Evolutionary conservation across 768 basidiomycete genomes (phyloP).

Genomic region (Tricholoma hemisulphureum): DNA sequence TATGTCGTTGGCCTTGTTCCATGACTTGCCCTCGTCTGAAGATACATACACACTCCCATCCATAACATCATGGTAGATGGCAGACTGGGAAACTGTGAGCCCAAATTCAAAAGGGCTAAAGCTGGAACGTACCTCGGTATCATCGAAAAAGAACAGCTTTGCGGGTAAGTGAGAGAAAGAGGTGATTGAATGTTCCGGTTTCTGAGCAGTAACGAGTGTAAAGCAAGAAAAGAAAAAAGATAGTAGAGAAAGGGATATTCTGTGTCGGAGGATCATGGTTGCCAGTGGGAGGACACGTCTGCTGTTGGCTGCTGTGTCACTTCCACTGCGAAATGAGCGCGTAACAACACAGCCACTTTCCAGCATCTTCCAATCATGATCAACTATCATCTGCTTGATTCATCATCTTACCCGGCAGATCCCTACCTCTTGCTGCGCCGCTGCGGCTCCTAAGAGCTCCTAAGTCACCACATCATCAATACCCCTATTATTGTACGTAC

Average conservation of each 20-base stretch:
- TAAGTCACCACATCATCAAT: too few species aligned
- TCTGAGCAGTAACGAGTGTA: conserved; percentile 30
- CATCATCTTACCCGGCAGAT: too few species aligned
- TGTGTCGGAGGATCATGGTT: conserved; percentile 25
- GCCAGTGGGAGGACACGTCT: conserved; percentile 20
- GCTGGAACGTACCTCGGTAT: conserved; percentile 67
- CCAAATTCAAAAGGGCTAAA: background rate
- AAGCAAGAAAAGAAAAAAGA: conserved; percentile 17
- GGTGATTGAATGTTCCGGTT: conserved; percentile 48
- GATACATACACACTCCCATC: conserved; percentile 75
- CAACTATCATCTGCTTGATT: too few species aligned
- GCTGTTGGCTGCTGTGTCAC: background rate
- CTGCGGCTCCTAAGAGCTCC: too few species aligned
- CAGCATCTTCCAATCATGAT: too few species aligned
- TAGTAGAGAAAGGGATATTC: conserved; percentile 16
- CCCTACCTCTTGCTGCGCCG: too few species aligned
- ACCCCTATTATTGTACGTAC: too few species aligned
- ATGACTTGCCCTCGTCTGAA: conserved; percentile 80
- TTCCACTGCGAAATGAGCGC: background rate
- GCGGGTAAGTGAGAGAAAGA: conserved; percentile 73
- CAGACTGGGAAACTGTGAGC: conserved; percentile 34
- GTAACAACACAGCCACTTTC: conserved; percentile 16
- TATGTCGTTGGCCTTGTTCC: conserved; percentile 51
- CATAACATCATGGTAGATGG: conserved; percentile 78
- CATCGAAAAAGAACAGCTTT: conserved; percentile 89